A percentile compares a stretch with the other conserved stretches of the same genome.
phyloP scores from a whole-genome alignment of 2,329 filamentous ascomycete genomes.

The Penicillium thymicola region DNA sequence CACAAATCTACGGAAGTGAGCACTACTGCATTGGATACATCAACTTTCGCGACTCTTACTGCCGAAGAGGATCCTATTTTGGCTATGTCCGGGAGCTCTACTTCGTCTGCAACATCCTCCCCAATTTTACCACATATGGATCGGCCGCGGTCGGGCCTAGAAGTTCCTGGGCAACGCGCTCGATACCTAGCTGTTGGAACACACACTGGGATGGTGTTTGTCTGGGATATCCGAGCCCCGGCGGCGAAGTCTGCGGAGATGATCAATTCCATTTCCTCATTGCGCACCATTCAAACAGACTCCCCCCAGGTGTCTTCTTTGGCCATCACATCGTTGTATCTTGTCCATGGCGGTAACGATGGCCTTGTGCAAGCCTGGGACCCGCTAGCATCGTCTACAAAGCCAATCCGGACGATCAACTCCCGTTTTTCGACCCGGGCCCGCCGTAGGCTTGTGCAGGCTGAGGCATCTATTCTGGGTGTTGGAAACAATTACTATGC shows the following conservation, averaged over 20 bases:
- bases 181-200: slow-evolving; percentile 81
- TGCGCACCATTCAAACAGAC: slow-evolving; percentile 84
- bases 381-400: slow-evolving; percentile 73
- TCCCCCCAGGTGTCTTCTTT: slow-evolving; percentile 83
- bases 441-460: slow-evolving; percentile 69
- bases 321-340: slow-evolving; percentile 77
- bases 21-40: slow-evolving; percentile 68
- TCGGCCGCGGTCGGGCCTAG: slow-evolving; percentile 44
- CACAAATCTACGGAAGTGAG: slow-evolving; percentile 63
- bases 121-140: slow-evolving; percentile 49
- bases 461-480: slow-evolving; percentile 63
- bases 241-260: slow-evolving; percentile 53
- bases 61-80: slow-evolving; percentile 74
- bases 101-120: slow-evolving; percentile 54
- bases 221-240: slow-evolving; percentile 80
- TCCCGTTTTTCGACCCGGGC: slow-evolving; percentile 78
- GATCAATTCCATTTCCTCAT: slow-evolving; percentile 61
- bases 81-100: slow-evolving; percentile 54
- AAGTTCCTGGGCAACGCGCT: slow-evolving; percentile 80
- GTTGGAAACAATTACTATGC: slow-evolving; percentile 74
- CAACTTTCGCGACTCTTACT: slow-evolving; percentile 67
- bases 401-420: slow-evolving; percentile 81
- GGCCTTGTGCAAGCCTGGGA: slow-evolving; percentile 97
- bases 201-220: slow-evolving; percentile 67
- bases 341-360: slow-evolving; percentile 92